Evolutionary conservation across 768 basidiomycete species (phyloP), one percentile per base, ranked within the genome.

Genomic region (Auriscalpium microsporum): DNA sequence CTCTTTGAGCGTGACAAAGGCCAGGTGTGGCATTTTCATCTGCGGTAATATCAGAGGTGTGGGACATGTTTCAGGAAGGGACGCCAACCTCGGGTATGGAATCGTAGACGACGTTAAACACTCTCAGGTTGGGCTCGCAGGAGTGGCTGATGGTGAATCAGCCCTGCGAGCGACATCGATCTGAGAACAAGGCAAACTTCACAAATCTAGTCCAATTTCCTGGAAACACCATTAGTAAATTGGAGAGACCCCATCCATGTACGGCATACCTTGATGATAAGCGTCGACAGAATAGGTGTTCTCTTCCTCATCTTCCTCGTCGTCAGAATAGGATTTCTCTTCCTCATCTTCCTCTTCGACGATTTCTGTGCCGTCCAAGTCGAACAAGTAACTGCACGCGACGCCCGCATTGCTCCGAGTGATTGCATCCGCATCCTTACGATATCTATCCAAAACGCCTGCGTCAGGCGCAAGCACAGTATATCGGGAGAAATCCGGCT

Each of bases 171-270:
- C 54, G 36, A 10, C 4, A 13, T 34, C 35, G 37, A 37, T 55
- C 9, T 19, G n/a, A 14, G 28, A 42, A 36, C 13, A 40, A 36
- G 10, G 66, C 82, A 56, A 59, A 85, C 86, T 87, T 88, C 35
- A 87, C 71, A 58, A 87, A 88, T 4, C 85, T 76, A 8, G 84
- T 83, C 86, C 86, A 88, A 60, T 87, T 88, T 8, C 86, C 86
- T 86, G 58, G 23, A 49, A 50, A 10, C 9, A 50, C 49, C 16
- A 49, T 2, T 21, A 46, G 37, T 45, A 33, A 49, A 38, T 23
- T 37, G 14, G 48, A 23, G 13, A 36, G 16, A 42, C 40, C 13
- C 8, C 8, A 42, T 3, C 3, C 3, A 13, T 9, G n/a, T 4
- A 23, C 14, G 23, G 10, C 8, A 56, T 52, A 83, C 86, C 86